Base-by-base conservation (phyloP, 805 yeast species). In the Blastobotrys chiropterorum region DNA sequence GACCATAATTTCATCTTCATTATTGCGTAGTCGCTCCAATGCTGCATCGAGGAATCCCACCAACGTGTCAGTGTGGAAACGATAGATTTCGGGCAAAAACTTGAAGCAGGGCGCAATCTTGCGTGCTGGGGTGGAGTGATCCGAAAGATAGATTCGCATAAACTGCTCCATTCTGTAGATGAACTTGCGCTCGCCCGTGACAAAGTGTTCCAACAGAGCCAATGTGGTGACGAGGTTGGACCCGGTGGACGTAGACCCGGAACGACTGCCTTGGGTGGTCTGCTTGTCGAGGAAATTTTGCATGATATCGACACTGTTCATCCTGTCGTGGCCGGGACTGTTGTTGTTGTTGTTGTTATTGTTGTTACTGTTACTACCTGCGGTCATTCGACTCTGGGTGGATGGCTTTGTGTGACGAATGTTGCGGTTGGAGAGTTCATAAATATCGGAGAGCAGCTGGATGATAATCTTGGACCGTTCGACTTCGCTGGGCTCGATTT, bases 401-500 rank as follows among this genome's bases (percentile, higher is more conserved):
- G 42, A n/a, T 17, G 44, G 39, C 21, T 11, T n/a, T 16, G 34
- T 17, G 41, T 17, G 41, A 16, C 42, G 20, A n/a, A 31, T 3
- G 41, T 48, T 34, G 39, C 15, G 49, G 19, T 49, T 49, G n/a
- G 54, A 17, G 14, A 55, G 48, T 40, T 59, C 59, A 46, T 52
- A 39, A 31, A 58, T 52, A 43, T 60, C 63, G 13, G 75, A 70
- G 3, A 79, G 58, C 49, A 73, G 63, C 20, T 74, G 68, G 40
- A 81, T 57, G 8, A 81, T 72, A 31, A 79, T 62, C 16, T 69
- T 74, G 57, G 61, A 50, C 39, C 52, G 49, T n/a, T 46, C 51
- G 15, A 52, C 19, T 30, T 57, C 59, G 15, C 45, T 41, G 22
- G 17, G 46, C 44, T 40, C 51, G 21, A 49, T 19, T 43, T 38